Evolutionary conservation across 306 rosid species (phyloP), one percentile per base, ranked within the genome.

Genomic region (Inga laurina): DNA sequence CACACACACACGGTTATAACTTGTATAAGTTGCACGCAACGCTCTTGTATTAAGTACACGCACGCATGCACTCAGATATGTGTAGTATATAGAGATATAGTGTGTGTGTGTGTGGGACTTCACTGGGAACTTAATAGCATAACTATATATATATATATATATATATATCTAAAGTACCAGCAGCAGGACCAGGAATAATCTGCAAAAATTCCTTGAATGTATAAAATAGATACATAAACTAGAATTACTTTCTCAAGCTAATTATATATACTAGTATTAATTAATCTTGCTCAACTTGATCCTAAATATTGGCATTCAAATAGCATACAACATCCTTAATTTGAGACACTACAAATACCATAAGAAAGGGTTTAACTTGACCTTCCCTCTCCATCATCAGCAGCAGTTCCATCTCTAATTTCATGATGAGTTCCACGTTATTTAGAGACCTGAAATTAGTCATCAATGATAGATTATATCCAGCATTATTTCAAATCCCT

Each of bases 271-370:
- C 30, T 39, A 43, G 41, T 54, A 7, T 64, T 1, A 52, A 84
- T 74, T 76, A 85, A 82, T 51, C 61, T 79, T 76, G 76, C 80
- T 80, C 76, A 84, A 79, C 81, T 84, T 54, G 11, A 79, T 82
- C 83, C 81, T 79, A 82, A 57, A 57, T n/a, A 59, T 59, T 79
- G 75, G 62, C 85, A 19, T 19, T 52, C 5, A 83, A 81, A 84
- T 75, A 87, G 82, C 77, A 83, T 84, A 87, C 82, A 82, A 46
- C 69, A 21, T 27, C 39, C 74, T 59, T 62, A 21, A n/a, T 19
- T 82, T 68, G 2, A 79, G 51, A 75, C 70, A 87, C 52, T 39
- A 39, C 43, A 83, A 34, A 74, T 22, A 77, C 64, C 83, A 49
- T 4, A 39, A 39, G 79, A 43, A 74, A 75, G 61, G 86, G 69